These are phyloP conservation scores for Sporisorium exsertum DNA, from an alignment of 1,284 basidiomycete genomes.

Conservation along the genomic window DNA sequence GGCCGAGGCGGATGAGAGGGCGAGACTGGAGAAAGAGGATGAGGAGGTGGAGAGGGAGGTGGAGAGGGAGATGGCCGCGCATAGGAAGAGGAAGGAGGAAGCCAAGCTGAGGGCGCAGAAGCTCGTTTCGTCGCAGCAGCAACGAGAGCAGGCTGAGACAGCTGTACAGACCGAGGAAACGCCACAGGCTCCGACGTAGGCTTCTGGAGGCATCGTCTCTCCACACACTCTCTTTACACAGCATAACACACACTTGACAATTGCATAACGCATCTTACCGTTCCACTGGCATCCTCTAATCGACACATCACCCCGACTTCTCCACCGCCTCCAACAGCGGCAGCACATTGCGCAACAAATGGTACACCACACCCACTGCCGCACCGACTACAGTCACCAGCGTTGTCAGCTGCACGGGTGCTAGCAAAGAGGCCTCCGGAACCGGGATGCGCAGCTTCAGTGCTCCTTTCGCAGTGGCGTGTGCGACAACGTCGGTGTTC, in stretches of 20 bases:
- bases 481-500: neutral
- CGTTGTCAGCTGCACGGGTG: slow-evolving; percentile 17
- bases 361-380: neutral
- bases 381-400: slow-evolving; percentile 5
- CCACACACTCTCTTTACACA: neutral
- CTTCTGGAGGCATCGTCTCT: neutral
- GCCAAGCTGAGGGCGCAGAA: slow-evolving; percentile 28
- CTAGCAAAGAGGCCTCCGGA: neutral
- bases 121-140: slow-evolving; percentile 2
- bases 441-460: slow-evolving; percentile 10
- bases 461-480: neutral
- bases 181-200: neutral
- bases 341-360: slow-evolving; percentile 11
- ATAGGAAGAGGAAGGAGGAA: slow-evolving; percentile 39
- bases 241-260: neutral
- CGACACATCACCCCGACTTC: neutral
- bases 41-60: slow-evolving; percentile 40
- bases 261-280: neutral
- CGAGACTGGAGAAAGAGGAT: slow-evolving; percentile 33
- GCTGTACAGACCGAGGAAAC: neutral
- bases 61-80: slow-evolving; percentile 36
- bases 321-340: slow-evolving; percentile 15
- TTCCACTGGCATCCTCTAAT: neutral
- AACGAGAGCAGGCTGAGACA: neutral
- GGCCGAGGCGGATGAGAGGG: slow-evolving; percentile 29